Conservation (phyloP, 2,329 filamentous ascomycete species). For the Thielaviopsis euricoi region DNA sequence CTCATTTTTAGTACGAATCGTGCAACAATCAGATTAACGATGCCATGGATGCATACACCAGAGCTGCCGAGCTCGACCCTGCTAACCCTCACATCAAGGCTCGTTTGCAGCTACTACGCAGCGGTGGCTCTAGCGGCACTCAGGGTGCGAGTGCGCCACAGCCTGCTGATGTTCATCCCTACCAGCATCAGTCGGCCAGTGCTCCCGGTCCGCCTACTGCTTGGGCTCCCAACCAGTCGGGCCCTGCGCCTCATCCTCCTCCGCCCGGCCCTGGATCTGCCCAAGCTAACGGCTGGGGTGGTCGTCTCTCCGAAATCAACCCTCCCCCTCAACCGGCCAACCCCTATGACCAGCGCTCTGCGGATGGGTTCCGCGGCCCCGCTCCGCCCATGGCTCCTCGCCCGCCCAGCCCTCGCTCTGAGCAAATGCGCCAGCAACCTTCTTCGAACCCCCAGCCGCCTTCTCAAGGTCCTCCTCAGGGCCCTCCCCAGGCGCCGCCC, state of each 20-base stretch:
- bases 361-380: conserved; percentile 53
- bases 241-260: conserved; percentile 30
- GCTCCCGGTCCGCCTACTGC: conserved; percentile 73
- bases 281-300: conserved; percentile 37
- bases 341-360: conserved; percentile 54
- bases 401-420: conserved; percentile 61
- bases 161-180: conserved; percentile 89
- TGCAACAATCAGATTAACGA: conserved; percentile 98
- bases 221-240: conserved; percentile 66
- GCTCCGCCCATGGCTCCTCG: conserved; percentile 50
- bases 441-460: conserved; percentile 15
- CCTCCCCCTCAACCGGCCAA: conserved; percentile 60
- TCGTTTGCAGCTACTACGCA: conserved; percentile 74
- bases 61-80: conserved; percentile 87
- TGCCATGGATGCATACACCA: conserved; percentile 86
- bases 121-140: conserved; percentile 56
- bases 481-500: conserved; percentile 31
- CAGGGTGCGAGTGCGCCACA: conserved; percentile 56
- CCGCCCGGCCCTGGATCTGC: conserved; percentile 32
- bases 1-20: conserved; percentile 60
- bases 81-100: conserved; percentile 92
- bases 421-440: conserved; percentile 46
- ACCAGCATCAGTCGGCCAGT: conserved; percentile 73
- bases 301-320: conserved; percentile 64
- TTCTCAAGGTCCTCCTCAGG: conserved; percentile 9